A percentile compares a stretch with the other conserved stretches of the same genome.
phyloP scores from a whole-genome alignment of 352 stramenopile genomes.

The Phytophthora megakarya region DNA sequence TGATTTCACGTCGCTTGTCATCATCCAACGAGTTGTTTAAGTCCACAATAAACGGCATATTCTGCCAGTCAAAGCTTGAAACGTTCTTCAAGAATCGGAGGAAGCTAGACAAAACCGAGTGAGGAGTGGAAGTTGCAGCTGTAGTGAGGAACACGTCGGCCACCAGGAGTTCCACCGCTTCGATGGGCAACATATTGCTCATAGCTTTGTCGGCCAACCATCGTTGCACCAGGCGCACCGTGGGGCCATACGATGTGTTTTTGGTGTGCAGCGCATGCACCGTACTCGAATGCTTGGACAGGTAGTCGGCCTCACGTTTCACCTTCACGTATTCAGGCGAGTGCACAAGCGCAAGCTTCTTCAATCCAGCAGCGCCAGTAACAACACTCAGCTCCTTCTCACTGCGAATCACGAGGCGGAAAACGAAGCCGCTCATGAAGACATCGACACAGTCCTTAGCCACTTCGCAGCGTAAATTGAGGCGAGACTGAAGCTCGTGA shows the following conservation, averaged over 20 bases:
- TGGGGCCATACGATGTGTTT: conserved; percentile 79
- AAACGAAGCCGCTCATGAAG: conserved; percentile 81
- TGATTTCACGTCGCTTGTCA: conserved; percentile 67
- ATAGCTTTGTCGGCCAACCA: conserved; percentile 85
- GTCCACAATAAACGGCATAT: conserved; percentile 75
- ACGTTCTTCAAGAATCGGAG: conserved; percentile 79
- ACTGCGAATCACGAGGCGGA: conserved; percentile 81
- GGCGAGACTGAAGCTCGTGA: conserved; percentile 71
- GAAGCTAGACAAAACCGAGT: conserved; percentile 83
- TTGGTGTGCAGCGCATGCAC: conserved; percentile 82
- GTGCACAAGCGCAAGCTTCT: conserved; percentile 66
- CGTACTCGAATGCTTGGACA: conserved; percentile 65
- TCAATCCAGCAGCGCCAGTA: conserved; percentile 56
- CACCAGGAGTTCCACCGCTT: conserved; percentile 83
- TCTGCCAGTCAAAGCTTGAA: conserved; percentile 74
- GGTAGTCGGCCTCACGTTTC: conserved; percentile 70
- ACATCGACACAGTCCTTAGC: conserved; percentile 80
- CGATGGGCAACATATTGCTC: conserved; percentile 67
- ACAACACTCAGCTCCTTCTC: conserved; percentile 77
- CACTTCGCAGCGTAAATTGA: conserved; percentile 74
- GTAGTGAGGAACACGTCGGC: conserved; percentile 71
- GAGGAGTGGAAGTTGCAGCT: conserved; percentile 53
- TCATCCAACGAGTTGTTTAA: conserved; percentile 69
- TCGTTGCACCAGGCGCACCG: conserved; percentile 77
- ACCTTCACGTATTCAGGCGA: conserved; percentile 62